Percentiles rank a stretch among this genome's conserved stretches.
Evolutionary conservation across 2,329 filamentous ascomycete species (phyloP).

Genomic region (Diaporthe ampelina): DNA sequence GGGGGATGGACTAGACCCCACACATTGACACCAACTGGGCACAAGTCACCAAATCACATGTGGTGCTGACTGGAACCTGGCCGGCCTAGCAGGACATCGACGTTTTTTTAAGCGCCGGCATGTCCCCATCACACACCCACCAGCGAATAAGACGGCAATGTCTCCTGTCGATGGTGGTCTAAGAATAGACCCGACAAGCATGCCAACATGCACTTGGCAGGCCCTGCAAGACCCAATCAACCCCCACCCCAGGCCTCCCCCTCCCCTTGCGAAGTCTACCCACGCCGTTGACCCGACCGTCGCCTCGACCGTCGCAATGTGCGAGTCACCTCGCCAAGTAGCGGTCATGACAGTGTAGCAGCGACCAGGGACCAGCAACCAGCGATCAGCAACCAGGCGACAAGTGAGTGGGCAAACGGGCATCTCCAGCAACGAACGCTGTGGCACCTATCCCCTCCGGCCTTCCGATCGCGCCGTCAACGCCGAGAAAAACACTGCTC

Average conservation of each 20-base stretch:
- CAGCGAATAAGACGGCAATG: conserved; percentile 17
- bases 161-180: conserved; percentile 29
- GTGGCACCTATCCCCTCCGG: conserved; percentile 13
- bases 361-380: background rate
- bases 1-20: conserved; percentile 1
- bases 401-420: background rate
- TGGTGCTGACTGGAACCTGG: conserved; percentile 15
- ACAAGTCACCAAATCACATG: conserved; percentile 23
- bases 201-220: conserved; percentile 18
- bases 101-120: conserved; percentile 30
- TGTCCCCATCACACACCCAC: conserved; percentile 14
- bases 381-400: too few relatives aligned
- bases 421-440: background rate
- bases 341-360: conserved; percentile 27
- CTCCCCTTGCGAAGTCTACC: background rate
- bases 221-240: background rate
- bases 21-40: conserved; percentile 13
- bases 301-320: conserved; percentile 1
- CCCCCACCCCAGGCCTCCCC: background rate
- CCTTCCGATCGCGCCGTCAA: conserved; percentile 26
- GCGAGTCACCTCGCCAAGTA: conserved; percentile 30
- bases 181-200: conserved; percentile 35
- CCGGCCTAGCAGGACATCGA: background rate
- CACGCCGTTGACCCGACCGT: conserved; percentile 14
- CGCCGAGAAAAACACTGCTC: conserved; percentile 4